phyloP scores from a whole-genome alignment of 108 stramenopile species.

The Skeletonema costatum region DNA sequence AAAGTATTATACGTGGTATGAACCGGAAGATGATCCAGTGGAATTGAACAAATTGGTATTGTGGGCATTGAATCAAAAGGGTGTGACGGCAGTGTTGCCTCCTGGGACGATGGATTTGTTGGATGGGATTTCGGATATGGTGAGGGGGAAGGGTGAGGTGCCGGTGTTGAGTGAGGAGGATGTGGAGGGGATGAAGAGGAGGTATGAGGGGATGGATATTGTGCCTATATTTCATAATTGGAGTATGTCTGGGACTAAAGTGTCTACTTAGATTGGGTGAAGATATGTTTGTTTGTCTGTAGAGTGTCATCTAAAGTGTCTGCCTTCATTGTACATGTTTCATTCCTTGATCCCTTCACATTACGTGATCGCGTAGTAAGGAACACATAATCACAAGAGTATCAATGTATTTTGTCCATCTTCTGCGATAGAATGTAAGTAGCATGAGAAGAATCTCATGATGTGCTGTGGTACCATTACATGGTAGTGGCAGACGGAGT shows the following conservation, averaged over 20 bases:
- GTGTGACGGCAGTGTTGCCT: conserved; percentile 36
- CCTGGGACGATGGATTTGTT: conserved; percentile 34
- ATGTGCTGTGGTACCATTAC: too few relatives aligned
- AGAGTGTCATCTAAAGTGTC: too few relatives aligned
- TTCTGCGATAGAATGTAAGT: too few relatives aligned
- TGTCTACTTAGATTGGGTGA: conserved; percentile 22
- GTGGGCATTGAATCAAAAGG: conserved; percentile 45
- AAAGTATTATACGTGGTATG: conserved; percentile 47
- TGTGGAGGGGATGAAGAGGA: conserved; percentile 33
- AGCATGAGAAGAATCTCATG: too few relatives aligned
- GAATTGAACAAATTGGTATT: conserved; percentile 36
- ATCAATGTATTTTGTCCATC: too few relatives aligned
- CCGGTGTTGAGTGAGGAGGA: conserved; percentile 36
- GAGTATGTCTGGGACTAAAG: conserved; percentile 32
- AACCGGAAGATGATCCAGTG: conserved; percentile 43
- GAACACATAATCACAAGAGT: too few relatives aligned
- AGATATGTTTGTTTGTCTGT: too few relatives aligned
- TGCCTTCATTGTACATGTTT: too few relatives aligned
- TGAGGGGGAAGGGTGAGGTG: conserved; percentile 33
- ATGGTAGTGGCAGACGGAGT: too few relatives aligned
- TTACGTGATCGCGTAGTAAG: too few relatives aligned
- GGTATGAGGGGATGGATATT: conserved; percentile 26
- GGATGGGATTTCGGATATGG: conserved; percentile 30
- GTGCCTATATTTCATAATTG: conserved; percentile 49
- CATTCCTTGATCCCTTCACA: too few relatives aligned